Evolutionary conservation across 352 stramenopile species (phyloP).

Genomic region (Phytophthora fragariaefolia): DNA sequence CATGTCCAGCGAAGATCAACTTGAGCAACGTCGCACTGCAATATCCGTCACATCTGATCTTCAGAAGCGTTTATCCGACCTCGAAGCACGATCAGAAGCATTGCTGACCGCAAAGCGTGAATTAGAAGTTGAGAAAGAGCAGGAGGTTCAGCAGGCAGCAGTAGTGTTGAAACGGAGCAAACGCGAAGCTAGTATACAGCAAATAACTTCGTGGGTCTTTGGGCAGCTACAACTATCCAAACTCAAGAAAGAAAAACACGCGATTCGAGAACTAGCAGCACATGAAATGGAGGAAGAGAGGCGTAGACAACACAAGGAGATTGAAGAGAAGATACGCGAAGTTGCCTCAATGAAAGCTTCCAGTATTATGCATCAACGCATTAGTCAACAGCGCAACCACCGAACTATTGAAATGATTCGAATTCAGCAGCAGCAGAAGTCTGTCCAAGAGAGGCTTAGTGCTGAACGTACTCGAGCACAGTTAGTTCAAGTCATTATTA

Average conservation of each 20-base stretch:
- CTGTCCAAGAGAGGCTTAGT: conserved; percentile 19
- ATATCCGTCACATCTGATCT: conserved; percentile 18
- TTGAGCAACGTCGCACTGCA: conserved; percentile 30
- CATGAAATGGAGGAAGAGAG: conserved; percentile 31
- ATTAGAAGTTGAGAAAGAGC: conserved; percentile 34
- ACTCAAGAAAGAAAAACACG: conserved; percentile 33
- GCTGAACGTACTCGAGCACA: conserved; percentile 35
- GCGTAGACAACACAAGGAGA: conserved; percentile 20
- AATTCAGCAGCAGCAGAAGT: conserved; percentile 30
- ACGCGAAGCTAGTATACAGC: conserved; percentile 37
- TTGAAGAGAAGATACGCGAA: conserved; percentile 30
- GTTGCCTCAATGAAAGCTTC: conserved; percentile 37
- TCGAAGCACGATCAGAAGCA: conserved; percentile 27
- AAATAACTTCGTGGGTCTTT: conserved; percentile 48
- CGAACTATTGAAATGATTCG: conserved; percentile 20
- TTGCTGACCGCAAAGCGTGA: conserved; percentile 24
- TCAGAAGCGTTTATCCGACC: conserved; percentile 24
- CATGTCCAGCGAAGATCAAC: conserved; percentile 48
- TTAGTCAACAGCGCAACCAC: conserved; percentile 27
- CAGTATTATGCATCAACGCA: conserved; percentile 30
- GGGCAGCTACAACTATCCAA: conserved; percentile 35
- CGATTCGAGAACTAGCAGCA: conserved; percentile 16
- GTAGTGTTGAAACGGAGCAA: conserved; percentile 13
- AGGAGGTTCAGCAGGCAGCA: conserved; percentile 23
- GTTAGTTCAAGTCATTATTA: conserved; percentile 45